Base-by-base conservation (phyloP, 257 asterid genomes). In the Nicotiana tomentosiformis region DNA sequence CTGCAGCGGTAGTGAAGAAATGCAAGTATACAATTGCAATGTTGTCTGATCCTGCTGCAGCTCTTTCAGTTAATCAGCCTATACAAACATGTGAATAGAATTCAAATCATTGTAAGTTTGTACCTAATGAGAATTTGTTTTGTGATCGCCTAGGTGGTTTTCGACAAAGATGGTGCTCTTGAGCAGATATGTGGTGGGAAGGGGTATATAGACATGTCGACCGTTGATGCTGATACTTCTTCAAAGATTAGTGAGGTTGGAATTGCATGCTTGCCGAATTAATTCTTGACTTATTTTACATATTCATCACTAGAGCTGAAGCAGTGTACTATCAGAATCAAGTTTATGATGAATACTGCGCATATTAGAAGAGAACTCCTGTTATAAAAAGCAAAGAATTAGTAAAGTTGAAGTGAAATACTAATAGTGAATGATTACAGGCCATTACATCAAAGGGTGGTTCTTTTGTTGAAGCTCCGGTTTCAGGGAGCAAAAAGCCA, bases 401-500 rank as follows among this genome's bases (percentile, higher is more conserved):
- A 32, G 4, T 32, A 3, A 30, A 39, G 61, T 61, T 30, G 32
- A 77, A 70, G 77, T 35, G 57, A 35, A 51, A 46, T 32, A 77
- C 82, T 82, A 66, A 70, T 57, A 39, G 66, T 58, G 32, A n/a
- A 23, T 84, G 84, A 81, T 84, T 85, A 80, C 91, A 95, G 99
- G 98, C 97, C 86, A 90, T 95, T 81, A 87, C 89, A 3, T 86
- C 94, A 58, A 94, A 93, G 87, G 95, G 97, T 74, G 99, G 97
- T 85, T 64, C 51, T 83, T 95, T 93, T 88, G 90, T 95, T 53
- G 98, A 95, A 90, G 98, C 93, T 82, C 99, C 99, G 70, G 99
- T 95, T 70, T 95, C 99, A 43, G 99, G 99, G 78, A 95, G 99
- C 92, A 95, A 95, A 88, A 95, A 94, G 85, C 99, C 99, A 57